These are phyloP conservation scores for Neurospora sp. DNA, from an alignment of 495 filamentous ascomycete species.

Conservation along the genomic window DNA sequence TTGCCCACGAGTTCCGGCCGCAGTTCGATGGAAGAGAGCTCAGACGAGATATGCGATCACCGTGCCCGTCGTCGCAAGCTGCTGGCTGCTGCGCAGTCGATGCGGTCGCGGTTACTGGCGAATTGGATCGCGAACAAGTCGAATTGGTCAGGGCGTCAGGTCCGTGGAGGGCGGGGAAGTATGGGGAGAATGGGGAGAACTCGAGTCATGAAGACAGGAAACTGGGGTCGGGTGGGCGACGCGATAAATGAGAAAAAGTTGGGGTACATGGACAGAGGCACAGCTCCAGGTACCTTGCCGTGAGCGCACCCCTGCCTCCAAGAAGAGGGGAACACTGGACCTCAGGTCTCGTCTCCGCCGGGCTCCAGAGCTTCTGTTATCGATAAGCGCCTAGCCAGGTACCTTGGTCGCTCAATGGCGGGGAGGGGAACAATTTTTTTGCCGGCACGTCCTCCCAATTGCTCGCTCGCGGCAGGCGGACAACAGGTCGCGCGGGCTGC, in stretches of 20 bases:
- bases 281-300: not conserved
- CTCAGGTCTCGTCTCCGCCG: not conserved
- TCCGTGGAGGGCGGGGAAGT: not conserved
- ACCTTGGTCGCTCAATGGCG: not conserved
- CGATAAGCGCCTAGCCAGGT: not conserved
- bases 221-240: not conserved
- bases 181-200: not conserved
- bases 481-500: not conserved
- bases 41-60: not conserved
- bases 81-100: not conserved
- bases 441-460: not conserved
- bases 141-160: not conserved
- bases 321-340: not conserved
- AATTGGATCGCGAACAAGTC: not conserved
- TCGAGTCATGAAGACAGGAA: not conserved
- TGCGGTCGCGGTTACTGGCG: not conserved
- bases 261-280: not conserved
- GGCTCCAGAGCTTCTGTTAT: not conserved
- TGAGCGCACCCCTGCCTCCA: not conserved
- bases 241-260: not conserved
- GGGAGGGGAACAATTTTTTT: not conserved
- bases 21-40: not conserved
- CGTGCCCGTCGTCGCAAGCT: not conserved
- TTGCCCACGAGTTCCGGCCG: slow-evolving; percentile 7
- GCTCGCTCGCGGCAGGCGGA: not conserved